Base-by-base conservation (phyloP, 2,329 filamentous ascomycete genomes). In the Blastomyces silverae region DNA sequence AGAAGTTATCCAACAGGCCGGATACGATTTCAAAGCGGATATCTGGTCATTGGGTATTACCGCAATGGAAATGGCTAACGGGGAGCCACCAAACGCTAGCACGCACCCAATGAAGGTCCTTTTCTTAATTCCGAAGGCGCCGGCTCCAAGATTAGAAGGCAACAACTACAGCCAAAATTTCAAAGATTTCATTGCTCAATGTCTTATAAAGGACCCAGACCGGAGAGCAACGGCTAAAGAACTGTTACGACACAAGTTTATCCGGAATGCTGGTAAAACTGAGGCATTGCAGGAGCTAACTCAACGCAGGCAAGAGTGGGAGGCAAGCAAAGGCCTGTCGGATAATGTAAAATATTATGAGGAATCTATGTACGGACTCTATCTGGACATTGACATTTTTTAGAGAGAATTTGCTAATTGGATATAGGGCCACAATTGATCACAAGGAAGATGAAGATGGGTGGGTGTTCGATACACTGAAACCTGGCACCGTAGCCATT, bases 391-490 rank as follows among this genome's bases (percentile, higher is more conserved):
- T 20, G 17, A 15, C 3, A 22, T 17, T 17, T 20, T 7, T 31
- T 25, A 28, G 17, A 31, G 37, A 58, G 5, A 7, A 22, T 37
- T 11, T 34, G 53, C 60, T 66, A 55, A 59, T 53, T 48, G 5
- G 53, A 70, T 75, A 70, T 55, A 84, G 82, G 60, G 85, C 89
- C 70, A 87, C 85, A 10, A 84, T 95, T 46, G 73, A 74, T 34
- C 71, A 84, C 2, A 82, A 82, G 69, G 81, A 85, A 48, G 88
- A 92, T 5, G 83, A 90, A 20, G 91, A 96, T 68, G 92, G 90
- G 68, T 97, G 93, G 93, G 89, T 96, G 1, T 97, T 97, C 74
- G 93, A 97, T 73, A 97, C 93, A 0, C 87, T 97, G 73, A 94
- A 90, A 76, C 84, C 85, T 13, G 77, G 81, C 8, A 91, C 89